Evolutionary conservation across 345 rosid genomes (phyloP).

Genomic region (Boechera stricta): DNA sequence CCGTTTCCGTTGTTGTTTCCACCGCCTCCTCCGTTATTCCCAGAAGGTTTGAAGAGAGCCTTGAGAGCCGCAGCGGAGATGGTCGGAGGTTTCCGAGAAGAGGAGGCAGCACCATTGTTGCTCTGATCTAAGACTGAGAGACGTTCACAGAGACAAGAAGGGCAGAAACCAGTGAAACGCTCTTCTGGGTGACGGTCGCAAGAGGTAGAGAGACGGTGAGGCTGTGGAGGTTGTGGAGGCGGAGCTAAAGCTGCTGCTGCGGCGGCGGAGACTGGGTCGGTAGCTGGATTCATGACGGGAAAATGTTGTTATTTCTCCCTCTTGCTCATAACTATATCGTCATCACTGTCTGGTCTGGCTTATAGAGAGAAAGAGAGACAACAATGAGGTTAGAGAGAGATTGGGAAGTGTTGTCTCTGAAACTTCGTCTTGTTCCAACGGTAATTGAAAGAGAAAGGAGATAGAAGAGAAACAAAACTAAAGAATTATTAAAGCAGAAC

Average conservation of each 20-base stretch:
- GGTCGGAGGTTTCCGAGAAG: slow-evolving; percentile 62
- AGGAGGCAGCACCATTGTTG: slow-evolving; percentile 50
- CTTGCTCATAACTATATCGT: slow-evolving; percentile 54
- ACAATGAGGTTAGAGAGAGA: slow-evolving; percentile 14
- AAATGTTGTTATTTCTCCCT: slow-evolving; percentile 50
- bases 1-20: slow-evolving; percentile 32
- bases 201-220: slow-evolving; percentile 89
- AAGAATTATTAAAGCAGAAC: slow-evolving; percentile 10
- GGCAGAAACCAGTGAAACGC: slow-evolving; percentile 90
- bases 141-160: slow-evolving; percentile 98
- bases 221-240: slow-evolving; percentile 63
- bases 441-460: slow-evolving; percentile 54
- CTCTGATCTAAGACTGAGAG: slow-evolving; percentile 76
- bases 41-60: slow-evolving; percentile 61
- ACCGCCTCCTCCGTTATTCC: slow-evolving; percentile 40
- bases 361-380: slow-evolving; percentile 32
- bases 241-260: slow-evolving; percentile 45
- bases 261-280: slow-evolving; percentile 56
- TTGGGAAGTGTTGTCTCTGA: slow-evolving; percentile 34
- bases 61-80: slow-evolving; percentile 67
- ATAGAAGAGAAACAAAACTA: slow-evolving; percentile 32
- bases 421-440: slow-evolving; percentile 67
- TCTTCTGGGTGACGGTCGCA: slow-evolving; percentile 95
- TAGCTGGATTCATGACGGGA: slow-evolving; percentile 81
- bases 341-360: slow-evolving; percentile 34